Evolutionary conservation across 306 rosid species (phyloP), one percentile per base, ranked within the genome.

Genomic region (Bauhinia variegata): DNA sequence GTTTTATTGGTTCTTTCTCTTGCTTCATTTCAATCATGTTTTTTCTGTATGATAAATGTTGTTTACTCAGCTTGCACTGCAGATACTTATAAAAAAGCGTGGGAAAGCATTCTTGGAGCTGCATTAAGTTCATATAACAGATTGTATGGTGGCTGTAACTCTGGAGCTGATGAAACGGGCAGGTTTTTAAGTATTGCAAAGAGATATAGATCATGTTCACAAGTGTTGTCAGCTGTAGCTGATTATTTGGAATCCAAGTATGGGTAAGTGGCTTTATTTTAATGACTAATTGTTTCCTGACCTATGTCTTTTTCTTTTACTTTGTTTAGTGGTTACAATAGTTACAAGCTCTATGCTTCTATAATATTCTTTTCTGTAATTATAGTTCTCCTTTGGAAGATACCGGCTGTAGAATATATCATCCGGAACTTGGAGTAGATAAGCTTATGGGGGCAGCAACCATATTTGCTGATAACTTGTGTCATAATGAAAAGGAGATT

Each of bases 41-140:
- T 43, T 13, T 57, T 47, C 16, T 37, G 2, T 23, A 12, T 46
- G 9, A 9, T 15, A 69, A 7, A 70, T 70, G 41, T 13, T 31
- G 38, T 59, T 34, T 70, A 32, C 31, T 47, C 80, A 86, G 95
- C 67, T 15, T 48, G 1, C 61, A 39, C 70, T 49, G 79, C 77
- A 32, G 91, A 84, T 42, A 16, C 51, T 31, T 68, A 83, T 59
- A 81, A 60, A 78, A 52, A 49, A 48, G 71, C 71, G 50, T 84
- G 85, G 89, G 81, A 88, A 80, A 79, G 93, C 78, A 68, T 89
- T 76, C 60, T 89, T 62, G 96, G 98, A 34, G 83, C 89, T 46
- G 70, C 84, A 56, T 13, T 92, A 63, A 69, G 75, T 67, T 87
- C 93, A 46, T 79, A 81, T 73, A 62, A 73, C 70, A 79, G 79